phyloP scores from a whole-genome alignment of 2,329 filamentous ascomycete genomes.

The Myriangium duriaei region DNA sequence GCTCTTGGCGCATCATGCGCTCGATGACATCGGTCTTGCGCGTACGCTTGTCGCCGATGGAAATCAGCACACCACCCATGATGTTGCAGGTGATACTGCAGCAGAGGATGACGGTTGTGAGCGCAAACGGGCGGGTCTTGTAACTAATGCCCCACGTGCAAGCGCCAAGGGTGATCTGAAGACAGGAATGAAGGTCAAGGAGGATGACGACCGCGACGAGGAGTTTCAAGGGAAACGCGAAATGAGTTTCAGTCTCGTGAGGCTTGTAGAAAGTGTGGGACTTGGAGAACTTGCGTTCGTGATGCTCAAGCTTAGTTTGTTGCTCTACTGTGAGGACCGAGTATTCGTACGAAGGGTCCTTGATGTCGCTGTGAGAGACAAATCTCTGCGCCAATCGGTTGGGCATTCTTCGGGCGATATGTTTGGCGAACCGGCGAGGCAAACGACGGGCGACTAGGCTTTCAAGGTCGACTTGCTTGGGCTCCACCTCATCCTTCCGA shows the following conservation, averaged over 20 bases:
- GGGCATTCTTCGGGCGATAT: constrained; percentile 9
- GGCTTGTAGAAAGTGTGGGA: constrained; percentile 85
- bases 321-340: constrained; percentile 53
- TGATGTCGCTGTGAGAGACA: too few species aligned
- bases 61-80: constrained; percentile 62
- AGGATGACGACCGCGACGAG: constrained; percentile 68
- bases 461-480: constrained; percentile 6
- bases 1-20: constrained; percentile 60
- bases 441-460: constrained; percentile 9
- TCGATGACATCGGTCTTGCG: constrained; percentile 79
- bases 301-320: constrained; percentile 58
- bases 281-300: constrained; percentile 67
- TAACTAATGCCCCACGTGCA: constrained; percentile 71
- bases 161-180: constrained; percentile 68
- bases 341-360: too few species aligned
- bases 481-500: constrained; percentile 16
- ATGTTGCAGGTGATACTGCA: constrained; percentile 69
- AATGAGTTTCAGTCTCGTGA: constrained; percentile 71
- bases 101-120: constrained; percentile 71
- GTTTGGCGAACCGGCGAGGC: constrained; percentile 10
- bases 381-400: too few species aligned
- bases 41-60: constrained; percentile 60
- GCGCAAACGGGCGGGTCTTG: constrained; percentile 52
- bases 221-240: constrained; percentile 62
- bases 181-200: constrained; percentile 64